Conservation (phyloP, 257 asterid genomes). For the Verbena officinalis region DNA sequence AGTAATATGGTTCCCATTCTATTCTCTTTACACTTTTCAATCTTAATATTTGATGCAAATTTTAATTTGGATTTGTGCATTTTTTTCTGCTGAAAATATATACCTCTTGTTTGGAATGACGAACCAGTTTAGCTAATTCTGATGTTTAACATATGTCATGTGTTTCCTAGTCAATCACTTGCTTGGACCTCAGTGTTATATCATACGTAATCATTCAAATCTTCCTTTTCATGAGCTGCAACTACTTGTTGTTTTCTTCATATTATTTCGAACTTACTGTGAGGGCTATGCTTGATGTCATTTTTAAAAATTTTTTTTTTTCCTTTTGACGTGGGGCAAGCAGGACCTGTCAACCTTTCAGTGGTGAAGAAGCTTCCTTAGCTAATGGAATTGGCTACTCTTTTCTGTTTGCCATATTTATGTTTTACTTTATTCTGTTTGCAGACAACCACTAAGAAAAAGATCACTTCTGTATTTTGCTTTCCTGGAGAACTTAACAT, state of each 20-base stretch:
- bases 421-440: constrained; percentile 39
- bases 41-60: not conserved
- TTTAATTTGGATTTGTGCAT: not conserved
- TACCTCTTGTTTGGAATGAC: not conserved
- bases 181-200: constrained; percentile 12
- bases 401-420: constrained; percentile 32
- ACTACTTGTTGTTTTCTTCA: constrained; percentile 18
- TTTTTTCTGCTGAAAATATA: constrained; percentile 18
- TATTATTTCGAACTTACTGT: constrained; percentile 4
- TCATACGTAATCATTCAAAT: not conserved
- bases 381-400: constrained; percentile 24
- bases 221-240: constrained; percentile 16
- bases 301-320: constrained; percentile 10
- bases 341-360: constrained; percentile 18
- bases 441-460: constrained; percentile 93
- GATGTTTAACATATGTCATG: not conserved
- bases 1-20: constrained; percentile 13
- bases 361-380: constrained; percentile 20
- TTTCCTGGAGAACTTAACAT: constrained; percentile 84
- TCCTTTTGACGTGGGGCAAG: constrained; percentile 2
- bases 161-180: constrained; percentile 21
- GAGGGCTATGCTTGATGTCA: constrained; percentile 2
- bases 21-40: constrained; percentile 3
- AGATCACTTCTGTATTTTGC: constrained; percentile 85
- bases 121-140: not conserved